Conservation (phyloP, 805 yeast genomes). For the Suhomyces kilbournensis region DNA sequence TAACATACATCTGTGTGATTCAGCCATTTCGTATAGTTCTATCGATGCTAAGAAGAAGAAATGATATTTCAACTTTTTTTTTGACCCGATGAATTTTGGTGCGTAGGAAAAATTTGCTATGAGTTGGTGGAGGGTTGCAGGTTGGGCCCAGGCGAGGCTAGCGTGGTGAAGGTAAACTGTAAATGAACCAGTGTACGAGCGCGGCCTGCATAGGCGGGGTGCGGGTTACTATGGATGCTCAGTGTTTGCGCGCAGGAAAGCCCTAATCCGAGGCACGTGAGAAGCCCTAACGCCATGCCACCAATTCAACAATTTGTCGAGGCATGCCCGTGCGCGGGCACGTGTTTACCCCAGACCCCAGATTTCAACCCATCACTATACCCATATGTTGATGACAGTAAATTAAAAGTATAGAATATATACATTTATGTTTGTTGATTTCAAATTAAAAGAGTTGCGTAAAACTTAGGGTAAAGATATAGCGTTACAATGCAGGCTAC, state of each 20-base stretch:
- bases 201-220: neutral
- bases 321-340: neutral
- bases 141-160: neutral
- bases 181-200: neutral
- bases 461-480: no score
- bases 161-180: neutral
- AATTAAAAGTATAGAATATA: no score
- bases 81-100: slow-evolving; percentile 4
- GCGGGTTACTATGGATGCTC: neutral
- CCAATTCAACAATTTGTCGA: no score
- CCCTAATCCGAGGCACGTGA: slow-evolving; percentile 16
- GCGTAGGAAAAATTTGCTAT: slow-evolving; percentile 4
- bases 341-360: neutral
- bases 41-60: slow-evolving; percentile 7
- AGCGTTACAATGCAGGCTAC: no score
- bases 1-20: slow-evolving; percentile 94
- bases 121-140: slow-evolving; percentile 1
- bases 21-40: slow-evolving; percentile 67
- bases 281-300: slow-evolving; percentile 12
- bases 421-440: no score
- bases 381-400: no score
- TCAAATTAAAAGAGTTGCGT: no score
- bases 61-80: slow-evolving; percentile 5
- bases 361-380: neutral
- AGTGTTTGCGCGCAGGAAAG: neutral